phyloP scores from a whole-genome alignment of 192 early-diverging fungal species.

The Umbelopsis sp. region DNA sequence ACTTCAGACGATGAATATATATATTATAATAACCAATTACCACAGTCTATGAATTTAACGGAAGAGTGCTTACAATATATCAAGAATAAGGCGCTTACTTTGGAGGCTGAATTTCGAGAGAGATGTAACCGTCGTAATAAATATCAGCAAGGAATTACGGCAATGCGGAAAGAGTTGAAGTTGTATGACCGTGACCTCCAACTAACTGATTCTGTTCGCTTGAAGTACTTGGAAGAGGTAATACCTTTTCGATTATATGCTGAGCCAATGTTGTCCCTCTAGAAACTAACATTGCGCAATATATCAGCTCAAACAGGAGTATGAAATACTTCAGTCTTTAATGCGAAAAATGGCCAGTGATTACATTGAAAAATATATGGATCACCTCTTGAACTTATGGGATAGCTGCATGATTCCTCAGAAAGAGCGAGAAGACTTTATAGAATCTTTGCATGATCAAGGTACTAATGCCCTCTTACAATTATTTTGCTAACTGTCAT shows the following conservation, averaged over 20 bases:
- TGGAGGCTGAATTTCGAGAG: slow-evolving; percentile 44
- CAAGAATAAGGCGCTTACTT: slow-evolving; percentile 28
- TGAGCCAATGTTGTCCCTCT: neutral
- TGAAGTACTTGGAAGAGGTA: slow-evolving; percentile 31
- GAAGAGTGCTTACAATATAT: slow-evolving; percentile 41
- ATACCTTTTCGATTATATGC: neutral
- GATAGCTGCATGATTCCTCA: slow-evolving; percentile 46
- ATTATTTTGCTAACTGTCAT: neutral
- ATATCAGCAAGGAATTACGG: slow-evolving; percentile 22
- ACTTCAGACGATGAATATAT: slow-evolving; percentile 3
- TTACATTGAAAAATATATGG: slow-evolving; percentile 34
- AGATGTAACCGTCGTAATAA: slow-evolving; percentile 38
- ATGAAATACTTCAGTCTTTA: slow-evolving; percentile 25
- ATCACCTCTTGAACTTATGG: slow-evolving; percentile 40
- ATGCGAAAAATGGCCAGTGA: slow-evolving; percentile 29
- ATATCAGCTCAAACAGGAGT: slow-evolving; percentile 23
- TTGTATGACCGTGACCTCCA: slow-evolving; percentile 14
- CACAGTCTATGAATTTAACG: slow-evolving; percentile 44
- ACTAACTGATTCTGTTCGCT: slow-evolving; percentile 6
- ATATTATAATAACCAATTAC: slow-evolving; percentile 33
- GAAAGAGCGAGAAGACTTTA: slow-evolving; percentile 46
- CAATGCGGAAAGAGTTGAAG: slow-evolving; percentile 37
- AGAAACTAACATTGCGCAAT: neutral
- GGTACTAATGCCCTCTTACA: slow-evolving; percentile 22
- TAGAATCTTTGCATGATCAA: slow-evolving; percentile 34